These are phyloP conservation scores for Cercospora beticola DNA, from an alignment of 2,329 filamentous ascomycete genomes.

Conservation along the genomic window DNA sequence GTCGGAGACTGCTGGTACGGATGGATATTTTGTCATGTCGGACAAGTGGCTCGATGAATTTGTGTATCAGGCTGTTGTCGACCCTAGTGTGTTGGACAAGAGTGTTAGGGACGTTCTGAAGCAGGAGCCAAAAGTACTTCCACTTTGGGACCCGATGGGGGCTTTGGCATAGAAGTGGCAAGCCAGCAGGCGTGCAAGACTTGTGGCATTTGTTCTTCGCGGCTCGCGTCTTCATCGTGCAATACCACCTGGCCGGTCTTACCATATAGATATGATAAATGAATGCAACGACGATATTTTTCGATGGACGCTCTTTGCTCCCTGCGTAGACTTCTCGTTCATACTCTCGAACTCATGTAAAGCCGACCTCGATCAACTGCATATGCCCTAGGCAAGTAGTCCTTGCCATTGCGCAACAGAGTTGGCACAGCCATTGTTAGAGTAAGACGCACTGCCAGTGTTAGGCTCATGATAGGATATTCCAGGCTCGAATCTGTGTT, in stretches of 20 bases:
- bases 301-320: not conserved
- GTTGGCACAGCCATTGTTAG: not conserved
- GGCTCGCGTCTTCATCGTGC: not conserved
- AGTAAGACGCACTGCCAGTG: not conserved
- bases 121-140: conserved; percentile 68
- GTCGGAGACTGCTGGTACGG: conserved; percentile 66
- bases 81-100: conserved; percentile 60
- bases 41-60: conserved; percentile 67
- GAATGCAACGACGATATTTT: not conserved
- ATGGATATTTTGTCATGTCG: conserved; percentile 88
- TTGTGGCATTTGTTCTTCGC: not conserved
- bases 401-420: not conserved
- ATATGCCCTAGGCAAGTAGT: not conserved
- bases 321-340: not conserved
- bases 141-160: conserved; percentile 49
- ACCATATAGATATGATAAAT: not conserved
- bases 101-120: conserved; percentile 69
- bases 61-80: conserved; percentile 82
- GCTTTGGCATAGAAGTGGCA: conserved; percentile 37
- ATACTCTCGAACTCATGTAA: not conserved
- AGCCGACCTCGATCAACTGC: not conserved
- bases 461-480: not conserved
- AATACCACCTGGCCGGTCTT: not conserved
- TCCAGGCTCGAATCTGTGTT: not conserved
- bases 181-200: too few relatives aligned